Evolutionary conservation across 768 basidiomycete genomes (phyloP).

Genomic region (Mycena rebaudengoi): DNA sequence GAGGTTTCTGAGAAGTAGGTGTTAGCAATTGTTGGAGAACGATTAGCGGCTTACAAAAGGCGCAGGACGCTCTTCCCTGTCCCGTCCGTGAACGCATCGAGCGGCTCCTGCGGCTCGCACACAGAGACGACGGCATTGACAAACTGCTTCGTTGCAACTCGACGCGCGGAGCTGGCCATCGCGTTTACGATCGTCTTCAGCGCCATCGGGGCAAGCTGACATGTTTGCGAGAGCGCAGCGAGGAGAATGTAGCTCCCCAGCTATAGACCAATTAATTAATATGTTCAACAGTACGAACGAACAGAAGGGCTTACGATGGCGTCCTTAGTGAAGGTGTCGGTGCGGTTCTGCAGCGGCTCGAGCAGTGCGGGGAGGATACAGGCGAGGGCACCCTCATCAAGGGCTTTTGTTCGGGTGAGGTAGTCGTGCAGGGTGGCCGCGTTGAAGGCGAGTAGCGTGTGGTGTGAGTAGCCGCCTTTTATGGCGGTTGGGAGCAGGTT

Average conservation of each 20-base stretch:
- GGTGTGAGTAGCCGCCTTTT: constrained; percentile 63
- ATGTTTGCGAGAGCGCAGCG: constrained; percentile 73
- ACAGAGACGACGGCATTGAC: constrained; percentile 72
- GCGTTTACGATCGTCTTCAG: constrained; percentile 64
- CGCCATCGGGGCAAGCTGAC: constrained; percentile 63
- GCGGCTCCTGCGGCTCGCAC: constrained; percentile 66
- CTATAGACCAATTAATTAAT: constrained; percentile 42
- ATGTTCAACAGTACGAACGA: not conserved
- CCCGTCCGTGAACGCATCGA: constrained; percentile 56
- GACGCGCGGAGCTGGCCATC: constrained; percentile 59
- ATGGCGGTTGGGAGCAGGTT: constrained; percentile 68
- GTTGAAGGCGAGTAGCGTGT: constrained; percentile 84
- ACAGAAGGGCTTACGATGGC: constrained; percentile 55
- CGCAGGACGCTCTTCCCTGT: constrained; percentile 50
- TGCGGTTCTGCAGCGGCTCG: constrained; percentile 58
- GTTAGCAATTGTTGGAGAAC: not conserved
- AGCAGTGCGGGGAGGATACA: constrained; percentile 71
- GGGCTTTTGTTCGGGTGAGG: constrained; percentile 61
- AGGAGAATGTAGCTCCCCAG: constrained; percentile 80
- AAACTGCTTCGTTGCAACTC: constrained; percentile 64
- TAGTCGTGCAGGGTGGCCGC: constrained; percentile 83
- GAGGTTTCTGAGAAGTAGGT: constrained; percentile 46
- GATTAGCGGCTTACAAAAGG: constrained; percentile 55
- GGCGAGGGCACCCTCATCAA: constrained; percentile 75
- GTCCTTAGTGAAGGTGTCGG: constrained; percentile 54